phyloP scores from a whole-genome alignment of 106 monocot genomes.

The Alisma plantagoaquatica region DNA sequence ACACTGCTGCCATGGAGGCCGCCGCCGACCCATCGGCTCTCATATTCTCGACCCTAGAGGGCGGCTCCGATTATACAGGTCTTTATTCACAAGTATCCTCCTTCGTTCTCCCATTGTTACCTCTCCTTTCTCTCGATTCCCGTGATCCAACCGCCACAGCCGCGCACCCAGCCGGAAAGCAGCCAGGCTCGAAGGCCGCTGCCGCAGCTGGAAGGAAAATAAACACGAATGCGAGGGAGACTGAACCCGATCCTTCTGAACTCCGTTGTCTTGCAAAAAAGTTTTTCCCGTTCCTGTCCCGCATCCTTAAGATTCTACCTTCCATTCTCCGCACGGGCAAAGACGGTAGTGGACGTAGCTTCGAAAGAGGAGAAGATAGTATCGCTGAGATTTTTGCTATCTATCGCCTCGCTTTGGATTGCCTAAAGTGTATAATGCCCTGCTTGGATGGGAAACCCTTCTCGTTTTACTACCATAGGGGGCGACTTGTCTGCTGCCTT shows the following conservation, averaged over 20 bases:
- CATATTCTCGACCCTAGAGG: slow-evolving; percentile 12
- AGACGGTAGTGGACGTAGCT: neutral
- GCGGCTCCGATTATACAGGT: slow-evolving; percentile 7
- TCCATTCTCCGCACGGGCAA: slow-evolving; percentile 22
- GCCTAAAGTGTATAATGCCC: slow-evolving; percentile 36
- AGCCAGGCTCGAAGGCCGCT: too few species aligned
- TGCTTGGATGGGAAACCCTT: slow-evolving; percentile 49
- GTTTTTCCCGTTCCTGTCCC: slow-evolving; percentile 52
- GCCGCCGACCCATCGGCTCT: slow-evolving; percentile 5
- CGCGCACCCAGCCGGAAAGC: neutral
- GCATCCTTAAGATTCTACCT: slow-evolving; percentile 38
- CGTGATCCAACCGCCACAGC: slow-evolving; percentile 6
- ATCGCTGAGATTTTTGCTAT: slow-evolving; percentile 30
- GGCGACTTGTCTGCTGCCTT: slow-evolving; percentile 34
- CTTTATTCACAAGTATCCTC: slow-evolving; percentile 19
- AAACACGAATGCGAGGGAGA: neutral
- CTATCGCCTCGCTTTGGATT: slow-evolving; percentile 47
- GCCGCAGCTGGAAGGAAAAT: slow-evolving; percentile 13
- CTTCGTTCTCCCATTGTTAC: slow-evolving; percentile 33
- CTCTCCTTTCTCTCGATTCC: slow-evolving; percentile 17
- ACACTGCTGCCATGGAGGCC: too few species aligned
- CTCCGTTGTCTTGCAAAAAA: slow-evolving; percentile 51
- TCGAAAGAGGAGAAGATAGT: neutral
- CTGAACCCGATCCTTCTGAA: neutral
- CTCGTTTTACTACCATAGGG: slow-evolving; percentile 39